Conservation (phyloP, 176 grass and related monocot species). For the Olyra latifolia region DNA sequence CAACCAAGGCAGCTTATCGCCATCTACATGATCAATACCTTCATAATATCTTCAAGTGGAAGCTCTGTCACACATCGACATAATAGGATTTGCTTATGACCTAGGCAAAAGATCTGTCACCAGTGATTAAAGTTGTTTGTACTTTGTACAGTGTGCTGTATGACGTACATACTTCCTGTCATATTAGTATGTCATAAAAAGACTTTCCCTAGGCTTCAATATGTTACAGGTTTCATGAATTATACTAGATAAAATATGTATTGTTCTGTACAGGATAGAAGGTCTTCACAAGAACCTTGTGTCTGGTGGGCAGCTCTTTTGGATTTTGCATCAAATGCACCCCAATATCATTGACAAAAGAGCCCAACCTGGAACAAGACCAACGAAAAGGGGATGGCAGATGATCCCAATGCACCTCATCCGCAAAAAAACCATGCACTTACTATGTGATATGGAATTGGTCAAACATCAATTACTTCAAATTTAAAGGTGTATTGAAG, state of each 20-base stretch:
- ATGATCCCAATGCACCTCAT: slow-evolving; percentile 27
- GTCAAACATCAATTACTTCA: slow-evolving; percentile 28
- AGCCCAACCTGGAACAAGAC: slow-evolving; percentile 23
- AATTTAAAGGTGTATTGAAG: slow-evolving; percentile 34
- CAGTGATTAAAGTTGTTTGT: not conserved
- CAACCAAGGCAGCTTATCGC: not conserved
- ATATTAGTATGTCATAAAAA: not conserved
- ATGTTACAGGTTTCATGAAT: not conserved
- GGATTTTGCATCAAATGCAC: not conserved
- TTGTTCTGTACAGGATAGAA: not conserved
- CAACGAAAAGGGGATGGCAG: slow-evolving; percentile 22
- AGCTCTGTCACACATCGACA: slow-evolving; percentile 3
- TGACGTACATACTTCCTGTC: not conserved
- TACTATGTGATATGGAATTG: slow-evolving; percentile 1
- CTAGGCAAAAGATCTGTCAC: slow-evolving; percentile 11
- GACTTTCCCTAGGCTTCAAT: not conserved
- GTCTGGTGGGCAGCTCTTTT: not conserved
- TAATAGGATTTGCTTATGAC: not conserved
- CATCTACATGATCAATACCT: not conserved
- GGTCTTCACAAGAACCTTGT: not conserved
- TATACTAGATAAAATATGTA: not conserved
- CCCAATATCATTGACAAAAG: not conserved
- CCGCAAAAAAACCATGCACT: slow-evolving; percentile 1
- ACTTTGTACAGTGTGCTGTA: not conserved
- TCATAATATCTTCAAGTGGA: not conserved